These are phyloP conservation scores for Vickermania ingenoplastis DNA, from an alignment of 208 protist genomes.

Conservation along the genomic window DNA sequence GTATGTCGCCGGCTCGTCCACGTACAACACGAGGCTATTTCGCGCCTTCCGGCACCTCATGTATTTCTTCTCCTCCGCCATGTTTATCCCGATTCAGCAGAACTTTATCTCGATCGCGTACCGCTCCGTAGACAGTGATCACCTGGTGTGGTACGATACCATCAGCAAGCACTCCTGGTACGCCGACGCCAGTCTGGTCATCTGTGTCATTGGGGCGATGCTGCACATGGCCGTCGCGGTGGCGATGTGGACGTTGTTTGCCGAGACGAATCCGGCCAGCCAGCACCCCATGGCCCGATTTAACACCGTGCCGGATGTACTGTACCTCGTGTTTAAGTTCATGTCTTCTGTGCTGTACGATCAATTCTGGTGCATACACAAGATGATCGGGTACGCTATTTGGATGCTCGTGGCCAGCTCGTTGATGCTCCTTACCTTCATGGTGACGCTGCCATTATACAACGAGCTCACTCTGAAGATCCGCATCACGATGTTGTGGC, in stretches of 20 bases:
- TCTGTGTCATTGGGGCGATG: slow-evolving; percentile 8
- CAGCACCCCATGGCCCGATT: slow-evolving; percentile 1
- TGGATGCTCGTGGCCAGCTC: slow-evolving; percentile 11
- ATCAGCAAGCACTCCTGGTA: not conserved
- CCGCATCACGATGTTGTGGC: slow-evolving; percentile 7
- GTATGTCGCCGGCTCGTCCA: not conserved
- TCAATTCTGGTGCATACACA: slow-evolving; percentile 6
- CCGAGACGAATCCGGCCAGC: slow-evolving; percentile 1
- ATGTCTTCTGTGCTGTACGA: slow-evolving; percentile 9
- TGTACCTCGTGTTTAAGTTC: slow-evolving; percentile 8
- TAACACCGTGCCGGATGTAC: slow-evolving; percentile 6
- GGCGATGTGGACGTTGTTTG: not conserved
- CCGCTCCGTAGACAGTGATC: not conserved
- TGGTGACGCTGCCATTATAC: slow-evolving; percentile 9
- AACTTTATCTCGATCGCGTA: slow-evolving; percentile 10
- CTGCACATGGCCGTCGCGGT: not conserved
- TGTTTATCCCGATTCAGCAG: slow-evolving; percentile 13
- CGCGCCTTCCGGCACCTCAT: slow-evolving; percentile 1
- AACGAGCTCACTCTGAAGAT: slow-evolving; percentile 2
- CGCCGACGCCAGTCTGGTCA: not conserved
- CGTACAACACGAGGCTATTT: not conserved
- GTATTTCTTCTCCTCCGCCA: slow-evolving; percentile 1
- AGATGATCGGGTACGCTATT: slow-evolving; percentile 5
- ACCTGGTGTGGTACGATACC: slow-evolving; percentile 7
- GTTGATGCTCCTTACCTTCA: slow-evolving; percentile 4